phyloP scores from a whole-genome alignment of 495 filamentous ascomycete species.

The Tuber melanosporum region DNA sequence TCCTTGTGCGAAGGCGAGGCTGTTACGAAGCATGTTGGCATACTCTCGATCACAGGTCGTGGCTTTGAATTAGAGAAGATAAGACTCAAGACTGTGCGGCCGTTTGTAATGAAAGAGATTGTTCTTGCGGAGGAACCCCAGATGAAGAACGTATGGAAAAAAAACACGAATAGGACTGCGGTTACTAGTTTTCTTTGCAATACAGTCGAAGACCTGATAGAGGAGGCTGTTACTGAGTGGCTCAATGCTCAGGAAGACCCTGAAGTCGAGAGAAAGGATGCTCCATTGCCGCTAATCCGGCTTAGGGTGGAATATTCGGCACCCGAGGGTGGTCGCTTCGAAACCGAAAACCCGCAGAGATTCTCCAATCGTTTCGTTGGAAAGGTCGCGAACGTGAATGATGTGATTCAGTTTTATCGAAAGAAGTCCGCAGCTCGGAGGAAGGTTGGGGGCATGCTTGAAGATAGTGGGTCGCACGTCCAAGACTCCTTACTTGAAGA shows the following conservation, averaged over 20 bases:
- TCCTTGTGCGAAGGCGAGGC: slow-evolving; percentile 87
- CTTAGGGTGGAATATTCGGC: slow-evolving; percentile 87
- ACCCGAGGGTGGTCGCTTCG: slow-evolving; percentile 76
- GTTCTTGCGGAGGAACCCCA: slow-evolving; percentile 65
- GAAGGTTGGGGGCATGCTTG: slow-evolving; percentile 46
- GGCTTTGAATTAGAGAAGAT: slow-evolving; percentile 76
- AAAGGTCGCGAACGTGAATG: slow-evolving; percentile 86
- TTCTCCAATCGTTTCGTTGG: slow-evolving; percentile 90
- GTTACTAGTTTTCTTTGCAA: slow-evolving; percentile 67
- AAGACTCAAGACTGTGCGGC: slow-evolving; percentile 78
- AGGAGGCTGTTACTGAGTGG: slow-evolving; percentile 78
- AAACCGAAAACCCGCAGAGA: slow-evolving; percentile 90
- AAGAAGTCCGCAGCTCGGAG: slow-evolving; percentile 58
- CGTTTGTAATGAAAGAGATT: slow-evolving; percentile 83
- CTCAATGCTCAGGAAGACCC: slow-evolving; percentile 58
- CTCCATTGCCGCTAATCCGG: slow-evolving; percentile 75
- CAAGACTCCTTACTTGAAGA: slow-evolving; percentile 50
- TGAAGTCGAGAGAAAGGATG: slow-evolving; percentile 52
- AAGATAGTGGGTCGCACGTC: slow-evolving; percentile 54
- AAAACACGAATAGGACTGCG: slow-evolving; percentile 72
- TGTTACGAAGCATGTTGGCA: slow-evolving; percentile 80
- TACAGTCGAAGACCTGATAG: slow-evolving; percentile 77
- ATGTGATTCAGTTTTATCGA: slow-evolving; percentile 86
- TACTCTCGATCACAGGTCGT: slow-evolving; percentile 74
- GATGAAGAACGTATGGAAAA: slow-evolving; percentile 68